A percentile compares a stretch with the other conserved stretches of the same genome.
Conservation (phyloP, 768 basidiomycete species). For the Leccinum uliginosum region DNA sequence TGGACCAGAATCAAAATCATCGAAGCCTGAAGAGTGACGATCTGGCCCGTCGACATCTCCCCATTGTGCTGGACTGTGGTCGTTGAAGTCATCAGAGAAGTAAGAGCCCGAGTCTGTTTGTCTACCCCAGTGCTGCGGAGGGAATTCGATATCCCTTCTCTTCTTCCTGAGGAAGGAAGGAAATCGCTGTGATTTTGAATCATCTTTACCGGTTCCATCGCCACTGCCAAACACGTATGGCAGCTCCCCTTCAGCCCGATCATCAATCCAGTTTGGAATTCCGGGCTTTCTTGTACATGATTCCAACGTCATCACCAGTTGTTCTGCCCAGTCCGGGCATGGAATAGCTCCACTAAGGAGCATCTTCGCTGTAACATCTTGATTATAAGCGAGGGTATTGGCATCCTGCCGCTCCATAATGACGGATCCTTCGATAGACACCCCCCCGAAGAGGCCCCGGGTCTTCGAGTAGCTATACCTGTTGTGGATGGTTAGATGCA, state of each 20-base stretch:
- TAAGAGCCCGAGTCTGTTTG: constrained; percentile 50
- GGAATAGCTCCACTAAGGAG: constrained; percentile 76
- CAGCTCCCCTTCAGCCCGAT: constrained; percentile 37
- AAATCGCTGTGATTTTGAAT: constrained; percentile 33
- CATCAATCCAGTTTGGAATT: constrained; percentile 60
- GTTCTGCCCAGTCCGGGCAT: constrained; percentile 74
- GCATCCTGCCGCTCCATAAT: constrained; percentile 95
- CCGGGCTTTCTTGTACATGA: constrained; percentile 68
- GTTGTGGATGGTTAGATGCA: constrained; percentile 2
- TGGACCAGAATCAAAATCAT: constrained; percentile 46
- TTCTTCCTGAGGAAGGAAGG: constrained; percentile 35
- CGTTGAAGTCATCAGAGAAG: constrained; percentile 36
- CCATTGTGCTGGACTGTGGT: constrained; percentile 20
- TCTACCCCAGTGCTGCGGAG: constrained; percentile 61
- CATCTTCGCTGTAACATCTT: constrained; percentile 69
- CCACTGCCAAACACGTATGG: constrained; percentile 52
- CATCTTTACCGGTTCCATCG: constrained; percentile 17
- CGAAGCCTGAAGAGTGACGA: constrained; percentile 27
- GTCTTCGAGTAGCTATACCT: constrained; percentile 93
- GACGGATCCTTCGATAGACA: constrained; percentile 84
- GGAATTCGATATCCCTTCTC: constrained; percentile 51
- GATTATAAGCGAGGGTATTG: constrained; percentile 74
- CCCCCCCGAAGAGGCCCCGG: constrained; percentile 88
- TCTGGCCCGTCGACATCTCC: constrained; percentile 26
- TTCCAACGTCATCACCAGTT: constrained; percentile 71